A percentile compares a stretch with the other conserved stretches of the same genome.
These are phyloP conservation scores for Luzula sylvatica DNA, from an alignment of 176 grass and related monocot genomes.

Conservation along the genomic window DNA sequence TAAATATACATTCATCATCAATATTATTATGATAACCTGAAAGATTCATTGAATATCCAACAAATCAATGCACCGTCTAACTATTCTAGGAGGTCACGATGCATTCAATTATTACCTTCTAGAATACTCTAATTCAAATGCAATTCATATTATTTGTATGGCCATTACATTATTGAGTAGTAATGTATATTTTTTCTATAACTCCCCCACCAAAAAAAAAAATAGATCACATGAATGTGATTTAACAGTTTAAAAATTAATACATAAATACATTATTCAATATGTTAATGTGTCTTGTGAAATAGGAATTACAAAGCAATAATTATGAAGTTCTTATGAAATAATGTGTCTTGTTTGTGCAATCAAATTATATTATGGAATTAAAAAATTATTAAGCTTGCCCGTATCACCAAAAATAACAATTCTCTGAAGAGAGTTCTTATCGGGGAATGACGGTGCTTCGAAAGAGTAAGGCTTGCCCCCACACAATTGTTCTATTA, in stretches of 20 bases:
- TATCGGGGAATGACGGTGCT: slow-evolving; percentile 78
- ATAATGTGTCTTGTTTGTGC: neutral
- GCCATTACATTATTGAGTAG: too few relatives aligned
- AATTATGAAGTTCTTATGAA: neutral
- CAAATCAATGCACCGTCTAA: too few relatives aligned
- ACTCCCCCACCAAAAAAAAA: neutral
- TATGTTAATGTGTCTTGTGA: too few relatives aligned
- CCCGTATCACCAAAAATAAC: slow-evolving; percentile 95
- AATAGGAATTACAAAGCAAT: neutral
- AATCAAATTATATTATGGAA: neutral
- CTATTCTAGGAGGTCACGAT: too few relatives aligned
- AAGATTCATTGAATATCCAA: too few relatives aligned
- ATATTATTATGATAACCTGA: too few relatives aligned
- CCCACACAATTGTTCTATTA: slow-evolving; percentile 54
- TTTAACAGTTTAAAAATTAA: too few relatives aligned
- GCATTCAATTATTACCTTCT: too few relatives aligned
- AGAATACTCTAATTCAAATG: too few relatives aligned
- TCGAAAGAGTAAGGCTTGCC: slow-evolving; percentile 55
- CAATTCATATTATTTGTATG: too few relatives aligned
- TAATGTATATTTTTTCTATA: neutral
- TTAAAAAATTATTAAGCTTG: slow-evolving; percentile 41
- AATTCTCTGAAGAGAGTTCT: slow-evolving; percentile 67
- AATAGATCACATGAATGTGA: neutral
- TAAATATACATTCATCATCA: too few relatives aligned
- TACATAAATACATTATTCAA: too few relatives aligned